Evolutionary conservation across 495 filamentous ascomycete genomes (phyloP), one percentile per base, ranked within the genome.

Genomic region (Penicillium tannophilum): DNA sequence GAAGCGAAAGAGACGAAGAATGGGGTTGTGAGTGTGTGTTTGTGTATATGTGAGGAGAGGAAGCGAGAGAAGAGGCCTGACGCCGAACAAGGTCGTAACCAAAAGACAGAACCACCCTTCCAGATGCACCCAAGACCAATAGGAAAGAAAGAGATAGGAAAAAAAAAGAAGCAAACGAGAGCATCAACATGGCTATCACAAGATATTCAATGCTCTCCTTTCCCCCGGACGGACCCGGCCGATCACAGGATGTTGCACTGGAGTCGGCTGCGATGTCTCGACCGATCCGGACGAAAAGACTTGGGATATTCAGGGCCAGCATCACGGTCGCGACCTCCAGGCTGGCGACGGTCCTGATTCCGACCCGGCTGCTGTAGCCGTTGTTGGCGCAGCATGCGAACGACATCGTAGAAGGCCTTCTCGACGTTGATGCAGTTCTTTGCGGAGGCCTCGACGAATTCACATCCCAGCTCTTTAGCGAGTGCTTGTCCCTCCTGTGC

Each of bases 341-440:
- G 72, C 52, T 73, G 71, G 31, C 79, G 76, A 46, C 74, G 75
- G 53, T 79, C 73, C 42, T 71, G 73, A 31, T 69, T 58, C 17
- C 74, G 71, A 28, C 70, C 67, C 44, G 75, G 73, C 52, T 72
- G 67, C 51, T 82, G 77, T 72, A 91, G 86, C 62, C 90, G 84
- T 72, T 97, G 93, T 59, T 87, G 83, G 58, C 93, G 86, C 55
- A 98, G 77, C 66, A 92, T 89, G 56, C 95, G 83, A 23, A 98
- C 94, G 12, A 98, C 95, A 65, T 98, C 94, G 75, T 96, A 97
- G 70, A 98, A 98, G 3, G 94, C 95, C 79, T 93, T 96, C 70
- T 98, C 94, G 26, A 98, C 94, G 67, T 98, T 98, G 78, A 97
- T 91, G 79, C 94, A 97, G 68, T 96, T 97, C 79, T 98, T 97